A percentile compares a stretch with the other conserved stretches of the same genome.
phyloP scores from a whole-genome alignment of 164 flowering plant species.

The Annona squamosa region DNA sequence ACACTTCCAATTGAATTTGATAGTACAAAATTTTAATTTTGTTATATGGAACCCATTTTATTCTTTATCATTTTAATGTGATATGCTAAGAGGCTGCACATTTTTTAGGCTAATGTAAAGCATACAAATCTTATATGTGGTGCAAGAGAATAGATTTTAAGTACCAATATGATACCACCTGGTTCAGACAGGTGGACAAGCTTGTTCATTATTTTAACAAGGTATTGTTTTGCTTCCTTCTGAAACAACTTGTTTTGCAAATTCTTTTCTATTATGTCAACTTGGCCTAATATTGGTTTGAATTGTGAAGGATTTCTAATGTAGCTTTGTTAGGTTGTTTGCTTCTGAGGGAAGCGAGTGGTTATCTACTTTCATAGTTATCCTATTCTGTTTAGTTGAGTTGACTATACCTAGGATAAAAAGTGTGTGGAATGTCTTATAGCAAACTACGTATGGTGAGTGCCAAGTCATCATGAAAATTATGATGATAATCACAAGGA shows the following conservation, averaged over 20 bases:
- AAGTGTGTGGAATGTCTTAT: too few species aligned
- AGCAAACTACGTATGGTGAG: too few species aligned
- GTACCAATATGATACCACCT: conserved; percentile 84
- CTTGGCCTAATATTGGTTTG: neutral
- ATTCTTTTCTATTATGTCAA: neutral
- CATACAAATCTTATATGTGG: conserved; percentile 95
- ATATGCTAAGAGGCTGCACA: conserved; percentile 1
- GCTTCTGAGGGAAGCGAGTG: neutral
- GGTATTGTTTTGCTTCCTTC: conserved; percentile 22
- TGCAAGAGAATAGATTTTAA: conserved; percentile 95
- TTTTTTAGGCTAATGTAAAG: conserved; percentile 77
- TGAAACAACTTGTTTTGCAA: neutral
- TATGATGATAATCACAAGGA: too few species aligned
- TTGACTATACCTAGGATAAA: too few species aligned
- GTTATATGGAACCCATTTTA: neutral
- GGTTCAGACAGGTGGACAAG: conserved; percentile 92
- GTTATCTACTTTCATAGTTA: too few species aligned
- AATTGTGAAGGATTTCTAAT: neutral
- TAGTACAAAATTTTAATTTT: too few species aligned
- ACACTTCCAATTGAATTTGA: too few species aligned
- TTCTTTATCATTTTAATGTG: too few species aligned
- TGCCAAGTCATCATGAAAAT: too few species aligned
- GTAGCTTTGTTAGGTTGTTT: too few species aligned
- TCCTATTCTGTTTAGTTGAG: neutral
- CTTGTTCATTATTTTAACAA: conserved; percentile 89